Conservation (phyloP, 2,329 filamentous ascomycete genomes). For the Fusarium duplospermum region DNA sequence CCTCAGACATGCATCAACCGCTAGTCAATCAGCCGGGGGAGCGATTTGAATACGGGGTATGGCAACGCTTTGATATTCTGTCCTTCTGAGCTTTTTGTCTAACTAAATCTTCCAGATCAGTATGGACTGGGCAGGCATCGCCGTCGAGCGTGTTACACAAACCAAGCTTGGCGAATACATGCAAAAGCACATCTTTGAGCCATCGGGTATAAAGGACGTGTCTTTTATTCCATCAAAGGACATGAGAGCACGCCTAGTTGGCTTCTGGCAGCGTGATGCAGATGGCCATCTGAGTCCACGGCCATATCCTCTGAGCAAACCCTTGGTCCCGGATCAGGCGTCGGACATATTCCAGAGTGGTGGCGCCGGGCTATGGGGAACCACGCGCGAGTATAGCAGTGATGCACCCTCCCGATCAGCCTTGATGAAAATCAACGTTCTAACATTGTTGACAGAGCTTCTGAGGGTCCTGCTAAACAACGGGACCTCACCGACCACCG, state of each 20-base stretch:
- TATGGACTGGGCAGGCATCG: background rate
- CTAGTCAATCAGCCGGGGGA: background rate
- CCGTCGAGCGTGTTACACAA: background rate
- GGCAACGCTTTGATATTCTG: background rate
- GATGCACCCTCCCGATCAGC: background rate
- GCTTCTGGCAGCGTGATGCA: background rate
- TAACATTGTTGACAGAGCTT: background rate
- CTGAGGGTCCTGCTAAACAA: background rate
- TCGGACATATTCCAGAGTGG: background rate
- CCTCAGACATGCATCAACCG: background rate
- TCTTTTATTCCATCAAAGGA: background rate
- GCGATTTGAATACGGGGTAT: background rate
- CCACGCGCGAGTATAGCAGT: background rate
- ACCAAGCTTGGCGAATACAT: background rate
- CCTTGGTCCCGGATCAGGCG: background rate
- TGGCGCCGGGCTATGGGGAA: background rate
- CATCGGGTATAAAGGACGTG: background rate
- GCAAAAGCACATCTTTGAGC: background rate
- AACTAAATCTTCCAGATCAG: background rate
- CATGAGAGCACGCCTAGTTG: background rate
- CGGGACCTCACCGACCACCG: background rate
- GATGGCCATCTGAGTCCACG: background rate
- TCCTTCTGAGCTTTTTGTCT: background rate
- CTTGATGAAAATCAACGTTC: background rate
- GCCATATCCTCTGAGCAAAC: background rate